A percentile compares a stretch with the other conserved stretches of the same genome.
Conservation (phyloP, 2,329 filamentous ascomycete genomes). For the Fusarium solani-melongenae region DNA sequence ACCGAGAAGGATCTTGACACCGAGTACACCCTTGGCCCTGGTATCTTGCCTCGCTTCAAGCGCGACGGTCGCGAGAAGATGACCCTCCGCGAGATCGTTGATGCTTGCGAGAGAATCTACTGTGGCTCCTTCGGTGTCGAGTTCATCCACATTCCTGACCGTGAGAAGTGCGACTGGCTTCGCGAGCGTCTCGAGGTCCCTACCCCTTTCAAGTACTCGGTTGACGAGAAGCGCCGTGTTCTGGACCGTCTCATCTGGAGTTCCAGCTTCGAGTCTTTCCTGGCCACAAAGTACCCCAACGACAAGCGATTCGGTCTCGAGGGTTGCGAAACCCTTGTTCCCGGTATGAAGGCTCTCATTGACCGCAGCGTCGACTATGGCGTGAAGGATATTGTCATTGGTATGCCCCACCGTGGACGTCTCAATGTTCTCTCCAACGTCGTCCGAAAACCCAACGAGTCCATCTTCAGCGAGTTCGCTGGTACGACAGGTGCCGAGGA, state of each 20-base stretch:
- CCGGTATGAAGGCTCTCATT: conserved; percentile 99
- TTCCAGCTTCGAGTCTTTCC: conserved; percentile 95
- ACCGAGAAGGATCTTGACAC: conserved; percentile 92
- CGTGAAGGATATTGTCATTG: conserved; percentile 98
- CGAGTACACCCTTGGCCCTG: conserved; percentile 91
- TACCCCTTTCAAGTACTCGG: conserved; percentile 94
- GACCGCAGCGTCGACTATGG: conserved; percentile 98
- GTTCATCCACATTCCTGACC: conserved; percentile 98
- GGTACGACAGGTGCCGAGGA: conserved; percentile 88
- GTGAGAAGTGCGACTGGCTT: conserved; percentile 98
- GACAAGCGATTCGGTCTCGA: conserved; percentile 99
- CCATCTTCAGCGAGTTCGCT: conserved; percentile 98
- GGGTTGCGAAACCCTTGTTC: conserved; percentile 95
- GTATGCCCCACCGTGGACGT: conserved; percentile 98
- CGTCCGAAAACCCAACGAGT: conserved; percentile 98
- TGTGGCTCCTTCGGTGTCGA: conserved; percentile 97
- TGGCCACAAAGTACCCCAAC: conserved; percentile 98
- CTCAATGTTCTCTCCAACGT: conserved; percentile 98
- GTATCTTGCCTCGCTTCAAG: conserved; percentile 94
- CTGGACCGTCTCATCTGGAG: conserved; percentile 98
- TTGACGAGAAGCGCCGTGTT: conserved; percentile 98
- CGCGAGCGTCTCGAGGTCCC: conserved; percentile 95
- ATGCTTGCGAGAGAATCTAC: conserved; percentile 93
- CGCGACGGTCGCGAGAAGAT: conserved; percentile 91
- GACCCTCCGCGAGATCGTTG: conserved; percentile 94